phyloP scores from a whole-genome alignment of 768 basidiomycete genomes.

The Rhodotorula paludigena region DNA sequence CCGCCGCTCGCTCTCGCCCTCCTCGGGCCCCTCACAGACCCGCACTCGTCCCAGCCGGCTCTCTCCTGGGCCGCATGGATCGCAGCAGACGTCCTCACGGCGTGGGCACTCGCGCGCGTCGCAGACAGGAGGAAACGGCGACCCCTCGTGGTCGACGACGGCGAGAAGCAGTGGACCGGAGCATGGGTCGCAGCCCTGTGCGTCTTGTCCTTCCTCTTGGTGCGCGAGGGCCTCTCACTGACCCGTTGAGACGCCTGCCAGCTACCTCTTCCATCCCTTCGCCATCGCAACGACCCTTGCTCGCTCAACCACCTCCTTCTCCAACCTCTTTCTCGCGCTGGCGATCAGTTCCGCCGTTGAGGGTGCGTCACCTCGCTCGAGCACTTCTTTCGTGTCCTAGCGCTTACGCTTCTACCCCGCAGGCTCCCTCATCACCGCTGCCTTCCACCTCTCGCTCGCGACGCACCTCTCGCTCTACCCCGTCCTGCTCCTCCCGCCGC shows the following conservation, averaged over 20 bases:
- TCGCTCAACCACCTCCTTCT: slow-evolving; percentile 73
- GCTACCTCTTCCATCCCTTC: slow-evolving; percentile 88
- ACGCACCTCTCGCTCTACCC: slow-evolving; percentile 70
- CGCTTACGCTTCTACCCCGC: neutral
- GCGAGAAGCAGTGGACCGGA: slow-evolving; percentile 50
- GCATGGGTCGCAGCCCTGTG: slow-evolving; percentile 67
- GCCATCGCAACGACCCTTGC: slow-evolving; percentile 72
- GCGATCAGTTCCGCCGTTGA: slow-evolving; percentile 4
- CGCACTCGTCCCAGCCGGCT: no score
- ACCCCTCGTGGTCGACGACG: slow-evolving; percentile 44
- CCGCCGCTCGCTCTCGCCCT: slow-evolving; percentile 68
- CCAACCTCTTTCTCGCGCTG: slow-evolving; percentile 66
- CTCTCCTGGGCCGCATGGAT: slow-evolving; percentile 56
- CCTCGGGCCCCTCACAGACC: slow-evolving; percentile 59
- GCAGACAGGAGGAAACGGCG: slow-evolving; percentile 63
- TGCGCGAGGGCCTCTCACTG: no score
- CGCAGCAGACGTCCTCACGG: slow-evolving; percentile 61
- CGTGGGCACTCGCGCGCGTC: slow-evolving; percentile 58
- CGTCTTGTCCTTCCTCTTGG: no score
- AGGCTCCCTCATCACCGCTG: slow-evolving; percentile 60
- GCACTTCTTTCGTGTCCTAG: neutral
- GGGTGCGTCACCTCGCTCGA: neutral
- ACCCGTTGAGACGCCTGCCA: slow-evolving; percentile 50
- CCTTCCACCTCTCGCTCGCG: slow-evolving; percentile 66
- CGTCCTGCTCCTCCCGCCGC: slow-evolving; percentile 61